Evolutionary conservation across 2,329 filamentous ascomycete species (phyloP).

Genomic region (Fusarium papillatum): DNA sequence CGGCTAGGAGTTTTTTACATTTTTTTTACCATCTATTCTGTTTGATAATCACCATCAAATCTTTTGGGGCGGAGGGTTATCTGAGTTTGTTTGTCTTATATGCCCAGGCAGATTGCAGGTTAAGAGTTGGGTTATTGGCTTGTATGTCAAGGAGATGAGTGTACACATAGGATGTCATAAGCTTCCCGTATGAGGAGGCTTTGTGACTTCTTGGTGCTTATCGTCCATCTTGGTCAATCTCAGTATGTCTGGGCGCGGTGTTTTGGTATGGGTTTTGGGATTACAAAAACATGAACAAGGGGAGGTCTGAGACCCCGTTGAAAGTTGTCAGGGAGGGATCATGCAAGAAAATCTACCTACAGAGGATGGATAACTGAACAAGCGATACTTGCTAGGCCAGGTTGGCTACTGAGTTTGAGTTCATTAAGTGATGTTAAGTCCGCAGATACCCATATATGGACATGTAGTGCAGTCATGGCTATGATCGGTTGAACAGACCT

Average conservation of each 20-base stretch:
- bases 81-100: slow-evolving; percentile 21
- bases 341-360: slow-evolving; percentile 37
- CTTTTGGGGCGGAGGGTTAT: slow-evolving; percentile 28
- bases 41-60: slow-evolving; percentile 29
- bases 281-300: slow-evolving; percentile 35
- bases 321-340: slow-evolving; percentile 13
- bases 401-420: slow-evolving; percentile 12
- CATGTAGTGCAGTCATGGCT: background rate
- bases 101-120: slow-evolving; percentile 16
- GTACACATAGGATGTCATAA: background rate
- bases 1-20: slow-evolving; percentile 44
- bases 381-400: slow-evolving; percentile 20
- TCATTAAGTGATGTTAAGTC: background rate
- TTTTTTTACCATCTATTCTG: slow-evolving; percentile 25
- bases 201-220: background rate
- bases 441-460: background rate
- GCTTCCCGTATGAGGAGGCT: background rate
- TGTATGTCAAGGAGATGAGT: background rate
- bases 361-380: slow-evolving; percentile 29
- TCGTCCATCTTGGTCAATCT: background rate
- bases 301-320: slow-evolving; percentile 15
- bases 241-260: slow-evolving; percentile 23
- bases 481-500: too few relatives aligned
- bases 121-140: background rate
- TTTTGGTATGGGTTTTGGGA: slow-evolving; percentile 32